These are phyloP conservation scores for Sugiyamaella boreocaroliniensis DNA, from an alignment of 805 yeast genomes.

Conservation along the genomic window DNA sequence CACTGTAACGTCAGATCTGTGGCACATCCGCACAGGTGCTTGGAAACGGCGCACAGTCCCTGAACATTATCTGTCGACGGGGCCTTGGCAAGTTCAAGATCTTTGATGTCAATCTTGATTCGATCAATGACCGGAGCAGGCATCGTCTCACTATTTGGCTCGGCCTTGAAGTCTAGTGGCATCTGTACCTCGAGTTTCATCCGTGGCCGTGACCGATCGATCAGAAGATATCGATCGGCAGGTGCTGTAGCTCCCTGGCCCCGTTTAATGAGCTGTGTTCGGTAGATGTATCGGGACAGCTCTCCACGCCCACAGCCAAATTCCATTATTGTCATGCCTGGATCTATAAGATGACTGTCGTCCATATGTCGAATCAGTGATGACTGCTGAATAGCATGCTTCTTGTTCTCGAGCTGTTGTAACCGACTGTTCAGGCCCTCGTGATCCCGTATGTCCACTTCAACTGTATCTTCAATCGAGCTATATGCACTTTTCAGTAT, in stretches of 20 bases:
- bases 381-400: slow-evolving; percentile 79
- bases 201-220: slow-evolving; percentile 73
- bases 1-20: slow-evolving; percentile 78
- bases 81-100: slow-evolving; percentile 48
- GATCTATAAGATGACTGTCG: slow-evolving; percentile 33
- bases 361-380: slow-evolving; percentile 67
- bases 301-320: slow-evolving; percentile 94
- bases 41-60: slow-evolving; percentile 54
- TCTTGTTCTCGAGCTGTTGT: slow-evolving; percentile 47
- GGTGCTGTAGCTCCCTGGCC: not conserved
- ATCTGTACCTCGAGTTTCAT: slow-evolving; percentile 74
- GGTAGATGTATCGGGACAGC: slow-evolving; percentile 53
- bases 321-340: slow-evolving; percentile 44
- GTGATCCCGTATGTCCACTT: slow-evolving; percentile 17
- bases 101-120: slow-evolving; percentile 73
- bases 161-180: slow-evolving; percentile 38
- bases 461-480: slow-evolving; percentile 9
- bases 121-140: slow-evolving; percentile 36
- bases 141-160: not conserved
- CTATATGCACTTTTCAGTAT: slow-evolving; percentile 11
- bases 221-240: slow-evolving; percentile 41
- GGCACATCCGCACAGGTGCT: slow-evolving; percentile 91
- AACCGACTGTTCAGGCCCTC: slow-evolving; percentile 40
- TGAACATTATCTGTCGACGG: slow-evolving; percentile 18
- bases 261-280: slow-evolving; percentile 27